These are phyloP conservation scores for Ogataea siamensis DNA, from an alignment of 805 yeast species.

Conservation along the genomic window DNA sequence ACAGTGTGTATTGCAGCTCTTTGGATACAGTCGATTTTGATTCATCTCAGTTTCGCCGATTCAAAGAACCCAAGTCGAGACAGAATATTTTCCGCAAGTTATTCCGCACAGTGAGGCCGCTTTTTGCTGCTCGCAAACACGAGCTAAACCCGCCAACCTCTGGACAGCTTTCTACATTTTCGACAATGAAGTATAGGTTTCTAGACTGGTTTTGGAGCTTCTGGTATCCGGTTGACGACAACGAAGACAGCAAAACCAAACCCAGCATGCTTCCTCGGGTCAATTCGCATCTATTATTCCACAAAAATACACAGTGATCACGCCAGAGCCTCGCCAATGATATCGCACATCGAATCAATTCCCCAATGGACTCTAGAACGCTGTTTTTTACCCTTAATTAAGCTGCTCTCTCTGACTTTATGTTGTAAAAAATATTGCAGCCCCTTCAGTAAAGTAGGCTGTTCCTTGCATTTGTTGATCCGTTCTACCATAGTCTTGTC, in stretches of 20 bases:
- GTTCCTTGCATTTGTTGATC: slow-evolving; percentile 54
- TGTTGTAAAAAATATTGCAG: slow-evolving; percentile 57
- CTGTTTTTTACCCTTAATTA: slow-evolving; percentile 54
- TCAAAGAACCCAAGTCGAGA: slow-evolving; percentile 6
- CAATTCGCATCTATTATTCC: slow-evolving; percentile 1
- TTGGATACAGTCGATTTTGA: not conserved
- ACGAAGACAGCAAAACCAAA: not conserved
- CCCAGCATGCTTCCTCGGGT: not conserved
- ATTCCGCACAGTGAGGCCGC: slow-evolving; percentile 4
- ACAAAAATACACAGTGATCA: slow-evolving; percentile 8
- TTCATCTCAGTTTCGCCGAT: not conserved
- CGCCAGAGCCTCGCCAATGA: slow-evolving; percentile 41
- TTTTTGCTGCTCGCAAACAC: slow-evolving; percentile 8
- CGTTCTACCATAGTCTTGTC: slow-evolving; percentile 35
- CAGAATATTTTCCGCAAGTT: slow-evolving; percentile 5
- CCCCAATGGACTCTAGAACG: slow-evolving; percentile 67
- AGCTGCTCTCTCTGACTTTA: slow-evolving; percentile 43
- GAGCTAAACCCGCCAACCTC: slow-evolving; percentile 8
- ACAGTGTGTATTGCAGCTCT: not conserved
- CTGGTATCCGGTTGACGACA: slow-evolving; percentile 26
- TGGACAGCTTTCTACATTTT: slow-evolving; percentile 13
- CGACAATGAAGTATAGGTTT: slow-evolving; percentile 15
- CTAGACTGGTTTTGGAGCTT: slow-evolving; percentile 26
- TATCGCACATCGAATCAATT: slow-evolving; percentile 49
- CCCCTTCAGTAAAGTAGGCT: slow-evolving; percentile 60